phyloP scores from a whole-genome alignment of 495 filamentous ascomycete species.

The Neurospora cerealis region DNA sequence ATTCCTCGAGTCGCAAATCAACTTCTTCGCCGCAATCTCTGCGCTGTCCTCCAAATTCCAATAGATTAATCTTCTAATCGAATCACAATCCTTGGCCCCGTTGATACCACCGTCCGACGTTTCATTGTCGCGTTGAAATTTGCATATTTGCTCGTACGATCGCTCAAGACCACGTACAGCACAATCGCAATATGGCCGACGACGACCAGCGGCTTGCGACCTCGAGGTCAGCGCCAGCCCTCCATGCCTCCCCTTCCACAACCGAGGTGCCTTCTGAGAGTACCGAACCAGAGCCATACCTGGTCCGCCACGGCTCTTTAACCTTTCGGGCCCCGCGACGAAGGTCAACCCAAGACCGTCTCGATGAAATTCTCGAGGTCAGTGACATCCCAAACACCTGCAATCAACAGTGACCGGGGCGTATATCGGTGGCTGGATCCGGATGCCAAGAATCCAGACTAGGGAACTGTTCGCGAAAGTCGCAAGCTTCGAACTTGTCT shows the following conservation, averaged over 20 bases:
- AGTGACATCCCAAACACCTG: constrained; percentile 7
- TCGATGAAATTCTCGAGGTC: constrained; percentile 37
- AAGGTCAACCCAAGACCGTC: constrained; percentile 28
- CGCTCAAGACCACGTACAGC: neutral
- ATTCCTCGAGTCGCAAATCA: neutral
- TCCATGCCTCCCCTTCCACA: neutral
- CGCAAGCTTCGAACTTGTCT: neutral
- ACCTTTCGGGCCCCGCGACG: constrained; percentile 9
- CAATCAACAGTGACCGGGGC: neutral
- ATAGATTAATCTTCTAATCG: neutral
- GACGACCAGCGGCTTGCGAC: neutral
- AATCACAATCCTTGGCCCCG: neutral
- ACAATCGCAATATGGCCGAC: neutral
- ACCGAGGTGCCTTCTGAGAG: neutral
- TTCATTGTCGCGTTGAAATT: neutral
- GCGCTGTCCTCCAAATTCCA: neutral
- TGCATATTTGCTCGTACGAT: neutral
- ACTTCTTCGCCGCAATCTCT: neutral
- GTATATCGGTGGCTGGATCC: neutral
- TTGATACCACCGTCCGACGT: neutral
- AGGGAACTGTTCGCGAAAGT: neutral
- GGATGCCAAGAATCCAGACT: neutral
- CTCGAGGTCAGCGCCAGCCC: neutral
- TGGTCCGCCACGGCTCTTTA: constrained; percentile 1
- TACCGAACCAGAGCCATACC: neutral